Percentiles rank a stretch among this genome's conserved stretches.
Evolutionary conservation across 148 eudicot species (phyloP).

Genomic region (Heliosperma pusillum): DNA sequence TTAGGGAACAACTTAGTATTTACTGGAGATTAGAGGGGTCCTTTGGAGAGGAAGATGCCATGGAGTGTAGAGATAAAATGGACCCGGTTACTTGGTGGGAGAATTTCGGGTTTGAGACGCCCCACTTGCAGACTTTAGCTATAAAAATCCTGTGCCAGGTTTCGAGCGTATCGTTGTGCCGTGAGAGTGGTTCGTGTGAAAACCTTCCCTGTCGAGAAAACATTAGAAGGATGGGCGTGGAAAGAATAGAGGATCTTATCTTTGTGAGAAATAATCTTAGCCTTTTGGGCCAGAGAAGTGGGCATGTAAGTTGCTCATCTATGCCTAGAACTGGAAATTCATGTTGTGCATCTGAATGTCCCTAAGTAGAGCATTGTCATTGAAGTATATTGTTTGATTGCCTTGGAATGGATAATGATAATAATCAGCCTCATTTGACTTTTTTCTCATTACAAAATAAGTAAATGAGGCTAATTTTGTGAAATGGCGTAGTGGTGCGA

Average conservation of each 20-base stretch:
- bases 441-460: too few relatives aligned
- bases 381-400: not conserved
- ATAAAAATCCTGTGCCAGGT: conserved; percentile 44
- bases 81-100: conserved; percentile 58
- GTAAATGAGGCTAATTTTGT: too few relatives aligned
- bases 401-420: not conserved
- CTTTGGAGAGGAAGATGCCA: conserved; percentile 49
- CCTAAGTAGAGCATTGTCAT: not conserved
- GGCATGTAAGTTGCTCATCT: conserved; percentile 24
- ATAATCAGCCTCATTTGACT: not conserved
- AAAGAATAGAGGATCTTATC: conserved; percentile 37
- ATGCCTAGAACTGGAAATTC: conserved; percentile 25
- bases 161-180: conserved; percentile 32
- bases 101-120: conserved; percentile 47
- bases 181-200: conserved; percentile 31
- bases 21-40: conserved; percentile 42
- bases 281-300: conserved; percentile 36
- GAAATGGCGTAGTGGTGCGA: too few relatives aligned
- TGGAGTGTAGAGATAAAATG: conserved; percentile 53
- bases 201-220: conserved; percentile 36
- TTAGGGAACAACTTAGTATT: conserved; percentile 43
- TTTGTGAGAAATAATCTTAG: conserved; percentile 46
- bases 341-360: conserved; percentile 28
- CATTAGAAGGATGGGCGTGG: conserved; percentile 35
- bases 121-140: conserved; percentile 42